Evolutionary conservation across 2,329 filamentous ascomycete species (phyloP).

Genomic region (Fusarium citri): DNA sequence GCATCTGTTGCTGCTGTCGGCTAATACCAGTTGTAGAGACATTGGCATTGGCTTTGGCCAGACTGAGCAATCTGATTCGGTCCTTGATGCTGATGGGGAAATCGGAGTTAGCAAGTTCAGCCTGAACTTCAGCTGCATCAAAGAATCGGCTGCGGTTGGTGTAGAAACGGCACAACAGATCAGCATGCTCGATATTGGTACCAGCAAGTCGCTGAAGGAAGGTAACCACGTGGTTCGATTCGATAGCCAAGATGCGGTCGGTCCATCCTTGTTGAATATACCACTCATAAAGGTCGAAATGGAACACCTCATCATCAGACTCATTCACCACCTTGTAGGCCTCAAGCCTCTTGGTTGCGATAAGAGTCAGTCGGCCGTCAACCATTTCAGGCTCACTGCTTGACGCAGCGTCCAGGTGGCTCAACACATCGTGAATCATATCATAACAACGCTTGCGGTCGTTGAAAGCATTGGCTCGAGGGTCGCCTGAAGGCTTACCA

Average conservation of each 20-base stretch:
- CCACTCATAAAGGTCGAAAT: constrained; percentile 98
- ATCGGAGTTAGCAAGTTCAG: constrained; percentile 83
- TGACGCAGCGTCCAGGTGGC: constrained; percentile 78
- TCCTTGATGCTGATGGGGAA: constrained; percentile 84
- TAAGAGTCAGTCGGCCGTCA: constrained; percentile 81
- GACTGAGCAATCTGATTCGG: constrained; percentile 88
- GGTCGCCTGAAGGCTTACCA: constrained; percentile 77
- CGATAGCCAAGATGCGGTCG: constrained; percentile 85
- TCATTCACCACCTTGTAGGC: constrained; percentile 91
- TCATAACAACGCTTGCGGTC: constrained; percentile 84
- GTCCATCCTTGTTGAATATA: constrained; percentile 88
- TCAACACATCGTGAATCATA: constrained; percentile 85
- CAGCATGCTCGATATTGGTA: constrained; percentile 80
- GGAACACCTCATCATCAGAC: constrained; percentile 92
- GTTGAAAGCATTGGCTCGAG: constrained; percentile 74
- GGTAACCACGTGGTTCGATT: constrained; percentile 85
- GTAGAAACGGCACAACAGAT: constrained; percentile 93
- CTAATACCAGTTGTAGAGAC: constrained; percentile 82
- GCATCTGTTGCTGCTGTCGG: constrained; percentile 83
- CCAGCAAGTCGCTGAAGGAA: constrained; percentile 84
- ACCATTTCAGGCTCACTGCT: constrained; percentile 76
- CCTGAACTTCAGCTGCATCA: constrained; percentile 88
- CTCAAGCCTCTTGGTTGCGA: constrained; percentile 83
- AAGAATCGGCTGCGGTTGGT: constrained; percentile 86
- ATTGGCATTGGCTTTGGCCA: constrained; percentile 91